phyloP scores from a whole-genome alignment of 176 grass and related monocot species.

The Hordeum marinum region DNA sequence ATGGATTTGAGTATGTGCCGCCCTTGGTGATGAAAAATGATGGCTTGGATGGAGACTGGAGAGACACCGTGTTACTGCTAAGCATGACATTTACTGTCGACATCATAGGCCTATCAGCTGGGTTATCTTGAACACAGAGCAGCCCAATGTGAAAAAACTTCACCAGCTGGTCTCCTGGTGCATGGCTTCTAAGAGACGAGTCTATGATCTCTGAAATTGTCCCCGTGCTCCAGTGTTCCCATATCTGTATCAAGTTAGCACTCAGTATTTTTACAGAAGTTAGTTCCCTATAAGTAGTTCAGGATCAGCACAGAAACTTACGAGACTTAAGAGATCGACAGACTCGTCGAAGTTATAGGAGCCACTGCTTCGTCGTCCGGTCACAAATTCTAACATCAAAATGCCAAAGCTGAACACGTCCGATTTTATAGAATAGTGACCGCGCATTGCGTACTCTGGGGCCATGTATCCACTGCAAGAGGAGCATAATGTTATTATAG shows the following conservation, averaged over 20 bases:
- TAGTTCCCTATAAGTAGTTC: neutral
- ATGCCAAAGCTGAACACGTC: slow-evolving; percentile 64
- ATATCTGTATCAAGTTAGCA: slow-evolving; percentile 33
- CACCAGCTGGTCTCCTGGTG: slow-evolving; percentile 31
- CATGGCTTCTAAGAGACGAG: slow-evolving; percentile 10
- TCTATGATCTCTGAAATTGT: slow-evolving; percentile 38
- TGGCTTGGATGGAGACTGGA: slow-evolving; percentile 42
- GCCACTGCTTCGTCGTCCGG: slow-evolving; percentile 43
- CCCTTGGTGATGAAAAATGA: slow-evolving; percentile 35
- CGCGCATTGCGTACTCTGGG: slow-evolving; percentile 55
- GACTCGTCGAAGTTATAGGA: slow-evolving; percentile 25
- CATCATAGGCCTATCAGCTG: slow-evolving; percentile 47
- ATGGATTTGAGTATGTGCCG: slow-evolving; percentile 7
- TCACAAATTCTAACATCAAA: slow-evolving; percentile 66
- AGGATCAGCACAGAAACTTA: slow-evolving; percentile 5
- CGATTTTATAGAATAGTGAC: slow-evolving; percentile 60
- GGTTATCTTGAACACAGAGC: slow-evolving; percentile 65
- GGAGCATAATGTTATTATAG: neutral
- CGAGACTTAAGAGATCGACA: slow-evolving; percentile 40
- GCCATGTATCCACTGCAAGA: slow-evolving; percentile 43
- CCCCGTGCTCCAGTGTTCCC: slow-evolving; percentile 52
- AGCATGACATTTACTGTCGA: slow-evolving; percentile 59
- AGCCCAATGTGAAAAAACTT: slow-evolving; percentile 48
- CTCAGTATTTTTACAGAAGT: neutral
- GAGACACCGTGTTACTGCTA: slow-evolving; percentile 34